Percentiles rank a stretch among this genome's conserved stretches.
These are phyloP conservation scores for Phtheirospermum japonicum DNA, from an alignment of 257 asterid genomes.

Conservation along the genomic window DNA sequence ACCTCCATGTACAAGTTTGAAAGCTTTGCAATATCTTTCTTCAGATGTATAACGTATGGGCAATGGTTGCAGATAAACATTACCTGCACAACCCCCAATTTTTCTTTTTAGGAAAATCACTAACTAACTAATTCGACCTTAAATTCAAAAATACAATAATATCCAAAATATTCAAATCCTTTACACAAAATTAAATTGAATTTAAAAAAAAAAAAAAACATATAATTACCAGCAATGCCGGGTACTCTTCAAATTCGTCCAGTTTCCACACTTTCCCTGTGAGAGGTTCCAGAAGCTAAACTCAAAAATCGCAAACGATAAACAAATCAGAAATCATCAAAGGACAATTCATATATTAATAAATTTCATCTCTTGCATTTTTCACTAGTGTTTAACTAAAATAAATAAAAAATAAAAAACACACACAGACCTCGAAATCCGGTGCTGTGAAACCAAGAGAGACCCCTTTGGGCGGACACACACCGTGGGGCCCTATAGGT, in stretches of 20 bases:
- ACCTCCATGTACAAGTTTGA: constrained; percentile 82
- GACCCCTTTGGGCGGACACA: constrained; percentile 27
- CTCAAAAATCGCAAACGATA: constrained; percentile 3
- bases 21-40: constrained; percentile 75
- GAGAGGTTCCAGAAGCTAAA: constrained; percentile 81
- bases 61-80: constrained; percentile 92
- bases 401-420: neutral
- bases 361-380: too few relatives aligned
- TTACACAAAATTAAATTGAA: too few relatives aligned
- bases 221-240: constrained; percentile 70
- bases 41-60: constrained; percentile 78
- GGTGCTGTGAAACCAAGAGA: constrained; percentile 85
- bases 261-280: constrained; percentile 80
- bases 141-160: too few relatives aligned
- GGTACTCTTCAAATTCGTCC: constrained; percentile 74
- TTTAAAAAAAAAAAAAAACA: too few relatives aligned
- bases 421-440: constrained; percentile 60
- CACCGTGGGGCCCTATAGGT: too few relatives aligned
- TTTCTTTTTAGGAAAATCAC: neutral
- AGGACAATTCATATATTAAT: too few relatives aligned
- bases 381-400: neutral
- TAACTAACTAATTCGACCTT: too few relatives aligned
- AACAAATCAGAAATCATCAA: too few relatives aligned
- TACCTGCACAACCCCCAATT: constrained; percentile 48
- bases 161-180: too few relatives aligned